Base-by-base conservation (phyloP, 2,329 filamentous ascomycete species). In the Rhinocladiella similis region DNA sequence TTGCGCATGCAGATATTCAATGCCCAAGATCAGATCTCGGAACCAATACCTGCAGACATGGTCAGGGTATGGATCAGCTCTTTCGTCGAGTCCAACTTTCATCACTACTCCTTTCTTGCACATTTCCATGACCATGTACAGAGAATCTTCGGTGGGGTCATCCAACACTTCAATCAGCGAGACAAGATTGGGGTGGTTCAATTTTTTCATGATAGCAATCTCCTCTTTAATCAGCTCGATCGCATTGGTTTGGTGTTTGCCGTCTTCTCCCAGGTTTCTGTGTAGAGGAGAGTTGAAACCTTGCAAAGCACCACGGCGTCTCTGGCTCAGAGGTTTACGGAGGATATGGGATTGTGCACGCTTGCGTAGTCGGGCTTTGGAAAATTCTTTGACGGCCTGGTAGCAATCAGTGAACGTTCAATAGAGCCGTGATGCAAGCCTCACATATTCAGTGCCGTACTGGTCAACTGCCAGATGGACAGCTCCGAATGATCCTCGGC, bases 71-170 rank as follows among this genome's bases (percentile, higher is more conserved):
- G 94, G 92, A 59, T 88, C 84, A 16, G 91, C 89, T 55, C 82
- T 80, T 66, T 96, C 88, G 57, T 89, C 88, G n/a, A 97, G 76
- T 2, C 90, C 91, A 53, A 99, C 90, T 68, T 92, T 93, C 92
- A 97, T 97, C 50, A 97, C 84, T 19, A 97, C 93, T 1, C 94
- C 94, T 72, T 97, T 97, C 69, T 96, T 94, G 77, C 94, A 99
- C 90, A 97, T 96, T 72, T 99, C 94, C 72, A 99, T 82, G 19
- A 99, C 94, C 90, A 99, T 97, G 75, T 97, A 99, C 12, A 99
- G 76, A 2, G 92, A 96, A 72, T 99, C 94, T 69, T 97, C 91
- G 47, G 93, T 87, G 0, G 94, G 93, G 69, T 97, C 94, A 70
- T 97, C 94, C 50, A 99, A 78, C 2, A 99, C 94, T 73, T 99